phyloP scores from a whole-genome alignment of 306 rosid genomes.

The Cicer arietinum region DNA sequence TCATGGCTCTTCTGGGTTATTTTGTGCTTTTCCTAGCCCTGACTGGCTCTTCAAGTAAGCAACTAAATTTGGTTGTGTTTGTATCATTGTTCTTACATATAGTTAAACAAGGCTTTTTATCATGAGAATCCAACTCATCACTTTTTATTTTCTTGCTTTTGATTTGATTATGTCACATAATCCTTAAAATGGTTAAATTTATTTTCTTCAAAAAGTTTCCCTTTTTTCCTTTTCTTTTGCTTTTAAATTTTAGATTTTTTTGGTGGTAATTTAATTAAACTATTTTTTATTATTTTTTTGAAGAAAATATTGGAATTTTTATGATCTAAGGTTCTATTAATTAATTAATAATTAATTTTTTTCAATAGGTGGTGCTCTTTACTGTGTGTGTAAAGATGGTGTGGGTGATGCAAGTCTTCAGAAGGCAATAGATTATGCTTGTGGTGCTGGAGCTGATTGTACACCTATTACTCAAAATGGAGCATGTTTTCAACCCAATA shows the following conservation, averaged over 20 bases:
- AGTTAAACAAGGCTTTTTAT: conserved; percentile 24
- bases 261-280: neutral
- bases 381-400: conserved; percentile 89
- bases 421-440: conserved; percentile 84
- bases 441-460: conserved; percentile 98
- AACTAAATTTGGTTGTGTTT: conserved; percentile 9
- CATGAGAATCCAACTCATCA: neutral
- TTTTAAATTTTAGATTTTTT: neutral
- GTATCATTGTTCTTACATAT: conserved; percentile 17
- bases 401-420: conserved; percentile 70
- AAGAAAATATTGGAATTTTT: conserved; percentile 39
- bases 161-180: neutral
- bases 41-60: conserved; percentile 84
- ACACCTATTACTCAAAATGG: conserved; percentile 67
- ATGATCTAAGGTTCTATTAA: conserved; percentile 29
- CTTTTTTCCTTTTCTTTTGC: conserved; percentile 1
- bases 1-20: conserved; percentile 67
- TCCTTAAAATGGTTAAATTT: conserved; percentile 24
- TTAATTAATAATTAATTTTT: neutral
- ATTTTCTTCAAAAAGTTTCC: conserved; percentile 2
- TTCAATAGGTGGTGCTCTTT: conserved; percentile 71
- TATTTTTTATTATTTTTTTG: neutral
- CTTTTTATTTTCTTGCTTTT: neutral
- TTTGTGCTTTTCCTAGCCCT: conserved; percentile 62
- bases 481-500: conserved; percentile 78